Base-by-base conservation (phyloP, 352 stramenopile genomes). In the Blastocystis sp. region DNA sequence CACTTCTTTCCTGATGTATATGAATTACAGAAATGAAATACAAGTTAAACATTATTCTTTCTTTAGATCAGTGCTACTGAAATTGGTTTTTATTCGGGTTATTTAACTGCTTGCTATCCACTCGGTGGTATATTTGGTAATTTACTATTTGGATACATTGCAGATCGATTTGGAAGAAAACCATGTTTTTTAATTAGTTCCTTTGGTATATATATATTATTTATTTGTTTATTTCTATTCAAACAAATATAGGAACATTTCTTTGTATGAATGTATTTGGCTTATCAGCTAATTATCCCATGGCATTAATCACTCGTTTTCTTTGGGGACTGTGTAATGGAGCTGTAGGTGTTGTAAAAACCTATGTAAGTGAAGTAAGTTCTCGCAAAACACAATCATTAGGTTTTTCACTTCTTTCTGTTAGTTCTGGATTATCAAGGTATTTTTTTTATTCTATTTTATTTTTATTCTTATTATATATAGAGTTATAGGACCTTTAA, bases 71-170 rank as follows among this genome's bases (percentile, higher is more conserved):
- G 54, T 1, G 41, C 34, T 11, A 62, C 52, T 21, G 18, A 62
- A 52, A 19, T 62, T 11, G 52, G 52, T 21, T 62, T 42, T 32
- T 62, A 62, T 32, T 62, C 34, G 11, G 52, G 52, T 6, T 52
- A 52, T 18, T n/a, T 62, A 2, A 52, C 35, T 1, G 21, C 52
- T 19, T 54, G 35, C 30, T 62, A 62, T 31, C 40, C 37, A 24
- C 30, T 62, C 11, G 52, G 52, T 18, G 52, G 52, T 34, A 52
- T 62, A 23, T 62, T 62, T 37, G 52, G 36, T 3, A 52, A 54
- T 35, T n/a, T n/a, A n/a, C n/a, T n/a, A n/a, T n/a, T n/a, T n/a
- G n/a, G n/a, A n/a, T n/a, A n/a, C n/a, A n/a, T 62, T 19, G 37
- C 52, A 27, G 52, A 62, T 27, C 31, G 25, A 6, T 62, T 48